Conservation (phyloP, 768 basidiomycete species). For the Mycena filopes region DNA sequence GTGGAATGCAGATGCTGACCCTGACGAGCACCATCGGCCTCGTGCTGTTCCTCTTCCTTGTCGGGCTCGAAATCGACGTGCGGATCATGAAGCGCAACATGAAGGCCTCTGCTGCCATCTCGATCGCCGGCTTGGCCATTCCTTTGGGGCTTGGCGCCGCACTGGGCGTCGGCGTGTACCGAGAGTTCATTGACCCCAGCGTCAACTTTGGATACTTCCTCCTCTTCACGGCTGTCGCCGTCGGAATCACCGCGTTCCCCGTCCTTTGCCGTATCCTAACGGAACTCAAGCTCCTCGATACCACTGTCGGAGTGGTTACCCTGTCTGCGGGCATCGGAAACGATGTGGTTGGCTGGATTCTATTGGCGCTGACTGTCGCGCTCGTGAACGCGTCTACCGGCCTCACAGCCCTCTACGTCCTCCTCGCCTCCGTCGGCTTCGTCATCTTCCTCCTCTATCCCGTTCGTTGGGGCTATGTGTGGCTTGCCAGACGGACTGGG, state of each 20-base stretch:
- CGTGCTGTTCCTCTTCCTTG: conserved; percentile 82
- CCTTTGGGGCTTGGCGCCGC: conserved; percentile 88
- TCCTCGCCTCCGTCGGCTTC: conserved; percentile 76
- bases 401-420: conserved; percentile 81
- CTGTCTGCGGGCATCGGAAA: conserved; percentile 88
- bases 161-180: conserved; percentile 77
- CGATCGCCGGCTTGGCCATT: conserved; percentile 73
- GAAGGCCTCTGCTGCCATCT: conserved; percentile 65
- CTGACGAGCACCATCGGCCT: conserved; percentile 83
- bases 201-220: conserved; percentile 85
- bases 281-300: conserved; percentile 83
- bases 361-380: conserved; percentile 86
- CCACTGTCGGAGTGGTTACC: conserved; percentile 84
- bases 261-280: conserved; percentile 88
- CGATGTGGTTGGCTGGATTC: conserved; percentile 82
- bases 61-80: conserved; percentile 87
- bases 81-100: conserved; percentile 74
- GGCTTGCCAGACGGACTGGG: conserved; percentile 74
- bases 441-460: conserved; percentile 74
- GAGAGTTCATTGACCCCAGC: conserved; percentile 64
- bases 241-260: conserved; percentile 85
- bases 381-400: conserved; percentile 83
- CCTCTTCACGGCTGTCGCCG: conserved; percentile 86
- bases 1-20: conserved; percentile 66
- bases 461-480: conserved; percentile 69